phyloP scores from a whole-genome alignment of 805 yeast genomes.

The Ogataea methylovora region DNA sequence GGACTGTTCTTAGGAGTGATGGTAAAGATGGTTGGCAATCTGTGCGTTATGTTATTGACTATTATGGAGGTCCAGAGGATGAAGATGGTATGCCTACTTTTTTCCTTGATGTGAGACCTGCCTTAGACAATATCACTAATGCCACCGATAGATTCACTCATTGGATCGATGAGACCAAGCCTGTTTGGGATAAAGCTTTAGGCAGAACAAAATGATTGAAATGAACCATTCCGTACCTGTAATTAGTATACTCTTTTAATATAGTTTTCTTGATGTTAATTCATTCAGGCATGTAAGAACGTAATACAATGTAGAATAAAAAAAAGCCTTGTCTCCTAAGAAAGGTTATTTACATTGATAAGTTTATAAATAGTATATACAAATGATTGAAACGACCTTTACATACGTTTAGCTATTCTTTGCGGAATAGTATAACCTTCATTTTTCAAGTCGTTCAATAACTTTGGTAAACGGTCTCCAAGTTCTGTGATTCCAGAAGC shows the following conservation, averaged over 20 bases:
- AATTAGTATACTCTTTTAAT: no score
- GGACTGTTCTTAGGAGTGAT: constrained; percentile 80
- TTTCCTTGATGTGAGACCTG: constrained; percentile 92
- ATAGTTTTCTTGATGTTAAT: no score
- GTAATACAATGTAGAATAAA: no score
- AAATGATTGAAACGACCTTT: no score
- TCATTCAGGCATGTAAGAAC: no score
- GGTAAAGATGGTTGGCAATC: constrained; percentile 50
- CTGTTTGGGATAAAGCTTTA: constrained; percentile 65
- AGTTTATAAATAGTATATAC: no score
- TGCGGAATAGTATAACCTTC: constrained; percentile 15
- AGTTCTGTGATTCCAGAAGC: constrained; percentile 20
- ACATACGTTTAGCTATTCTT: no score
- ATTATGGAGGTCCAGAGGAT: constrained; percentile 89
- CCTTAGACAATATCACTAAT: constrained; percentile 59
- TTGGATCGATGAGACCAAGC: constrained; percentile 46
- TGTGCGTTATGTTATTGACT: constrained; percentile 91
- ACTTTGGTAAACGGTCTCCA: constrained; percentile 34
- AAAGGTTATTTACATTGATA: no score
- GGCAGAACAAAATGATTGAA: no score
- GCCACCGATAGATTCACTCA: constrained; percentile 62
- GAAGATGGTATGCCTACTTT: constrained; percentile 86
- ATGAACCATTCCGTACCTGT: no score
- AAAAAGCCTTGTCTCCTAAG: no score
- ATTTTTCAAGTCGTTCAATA: constrained; percentile 16